Evolutionary conservation across 2,329 filamentous ascomycete species (phyloP).

Genomic region (Fusarium graminum): DNA sequence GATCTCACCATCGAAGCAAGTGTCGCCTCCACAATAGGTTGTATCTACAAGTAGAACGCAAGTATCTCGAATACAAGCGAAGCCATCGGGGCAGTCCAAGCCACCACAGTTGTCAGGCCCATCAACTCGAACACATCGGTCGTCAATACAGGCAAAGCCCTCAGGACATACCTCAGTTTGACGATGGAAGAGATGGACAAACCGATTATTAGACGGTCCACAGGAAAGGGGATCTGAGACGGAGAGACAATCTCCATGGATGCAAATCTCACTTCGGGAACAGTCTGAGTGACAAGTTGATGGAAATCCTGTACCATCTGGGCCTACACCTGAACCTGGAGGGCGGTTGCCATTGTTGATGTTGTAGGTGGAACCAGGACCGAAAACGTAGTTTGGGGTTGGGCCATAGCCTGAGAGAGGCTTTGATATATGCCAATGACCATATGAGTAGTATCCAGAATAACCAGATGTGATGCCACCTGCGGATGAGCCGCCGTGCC

Average conservation of each 20-base stretch:
- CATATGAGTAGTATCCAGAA: not conserved
- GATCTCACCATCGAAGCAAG: slow-evolving; percentile 20
- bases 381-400: slow-evolving; percentile 9
- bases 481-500: not conserved
- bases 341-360: not conserved
- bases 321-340: slow-evolving; percentile 2
- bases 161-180: slow-evolving; percentile 17
- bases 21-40: slow-evolving; percentile 17
- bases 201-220: not conserved
- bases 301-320: not conserved
- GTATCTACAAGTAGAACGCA: slow-evolving; percentile 29
- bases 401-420: not conserved
- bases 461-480: not conserved
- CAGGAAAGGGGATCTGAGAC: slow-evolving; percentile 20
- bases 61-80: slow-evolving; percentile 26
- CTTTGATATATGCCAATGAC: not conserved
- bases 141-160: slow-evolving; percentile 29
- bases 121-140: slow-evolving; percentile 19
- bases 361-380: not conserved
- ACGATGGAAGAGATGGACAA: slow-evolving; percentile 16
- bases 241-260: slow-evolving; percentile 14
- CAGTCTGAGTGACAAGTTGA: slow-evolving; percentile 13
- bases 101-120: slow-evolving; percentile 16
- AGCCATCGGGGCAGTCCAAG: slow-evolving; percentile 14
- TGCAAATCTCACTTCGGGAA: slow-evolving; percentile 11